Base-by-base conservation (phyloP, 305 asterid genomes). In the Fraxinus platypoda region DNA sequence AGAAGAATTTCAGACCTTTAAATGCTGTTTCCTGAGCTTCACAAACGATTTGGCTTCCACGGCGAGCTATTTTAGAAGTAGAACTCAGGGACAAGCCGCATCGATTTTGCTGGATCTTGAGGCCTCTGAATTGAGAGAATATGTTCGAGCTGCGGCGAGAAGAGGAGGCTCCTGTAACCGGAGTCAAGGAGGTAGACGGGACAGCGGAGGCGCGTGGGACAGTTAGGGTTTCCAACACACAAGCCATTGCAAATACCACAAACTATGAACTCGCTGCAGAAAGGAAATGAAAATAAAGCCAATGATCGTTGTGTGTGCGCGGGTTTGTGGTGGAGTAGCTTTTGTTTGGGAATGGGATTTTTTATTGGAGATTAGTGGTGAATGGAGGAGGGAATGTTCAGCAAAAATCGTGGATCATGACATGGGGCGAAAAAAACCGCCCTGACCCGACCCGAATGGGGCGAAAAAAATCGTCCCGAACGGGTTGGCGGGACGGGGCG, bases 21-120 rank as follows among this genome's bases (percentile, higher is more conserved):
- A 88, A 79, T 38, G 91, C 91, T 0, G 91, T 77, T n/a, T 87
- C 77, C 85, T 79, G 90, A 17, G 92, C 89, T 78, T 90, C 91
- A 87, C 91, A 89, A 34, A 87, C 83, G 80, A 90, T 88, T 77
- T 87, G 77, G 30, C 82, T 78, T 6, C 84, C 87, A 19, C 90
- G 83, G 80, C 82, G 86, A 80, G 76, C 33, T 52, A 81, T 37
- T 80, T 73, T 86, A 1, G 90, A 76, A 28, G 13, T 38, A 19
- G 84, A 87, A 70, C 54, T 78, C 15, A 80, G 66, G 25, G 86
- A 85, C 2, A 70, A 64, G 0, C 81, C 68, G 8, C 86, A 81
- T 6, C 82, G 84, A 62, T 85, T 6, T 33, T 62, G 76, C 46
- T 71, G 88, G 79, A 87, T 80, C 90, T 86, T 87, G 79, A 89